These are phyloP conservation scores for Saccharomyces hybrid DNA, from an alignment of 1,139 yeast genomes.

Conservation along the genomic window DNA sequence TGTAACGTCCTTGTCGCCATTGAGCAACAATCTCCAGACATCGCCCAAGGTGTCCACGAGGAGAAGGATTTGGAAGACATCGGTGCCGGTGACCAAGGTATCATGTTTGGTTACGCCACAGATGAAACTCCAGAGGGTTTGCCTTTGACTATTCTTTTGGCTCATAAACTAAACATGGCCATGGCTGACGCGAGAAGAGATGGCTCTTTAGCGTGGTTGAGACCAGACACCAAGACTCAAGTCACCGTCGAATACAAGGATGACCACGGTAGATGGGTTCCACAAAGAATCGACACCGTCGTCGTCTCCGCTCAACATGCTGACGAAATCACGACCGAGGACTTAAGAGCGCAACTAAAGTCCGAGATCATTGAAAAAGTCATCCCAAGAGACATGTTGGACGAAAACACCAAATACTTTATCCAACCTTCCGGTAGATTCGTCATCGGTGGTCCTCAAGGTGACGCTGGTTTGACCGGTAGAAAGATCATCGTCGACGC, in stretches of 20 bases:
- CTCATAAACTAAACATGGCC: constrained; percentile 92
- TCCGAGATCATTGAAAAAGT: constrained; percentile 81
- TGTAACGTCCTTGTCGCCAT: constrained; percentile 97
- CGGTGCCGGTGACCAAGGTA: constrained; percentile 99
- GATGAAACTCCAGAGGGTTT: constrained; percentile 95
- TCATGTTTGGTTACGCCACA: constrained; percentile 98
- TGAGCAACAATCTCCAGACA: constrained; percentile 97
- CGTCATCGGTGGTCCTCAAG: constrained; percentile 99
- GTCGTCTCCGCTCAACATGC: constrained; percentile 97
- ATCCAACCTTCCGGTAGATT: constrained; percentile 98
- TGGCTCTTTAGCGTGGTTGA: constrained; percentile 87
- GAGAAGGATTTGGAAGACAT: constrained; percentile 92
- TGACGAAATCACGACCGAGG: constrained; percentile 86
- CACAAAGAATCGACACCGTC: constrained; percentile 90
- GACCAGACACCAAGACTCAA: constrained; percentile 99
- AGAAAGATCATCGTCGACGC: constrained; percentile 98
- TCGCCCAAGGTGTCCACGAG: constrained; percentile 96
- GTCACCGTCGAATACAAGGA: constrained; percentile 92
- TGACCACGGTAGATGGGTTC: constrained; percentile 89
- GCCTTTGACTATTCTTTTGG: constrained; percentile 84
- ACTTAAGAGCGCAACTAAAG: constrained; percentile 67
- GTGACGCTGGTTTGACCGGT: constrained; percentile 98
- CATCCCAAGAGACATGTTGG: constrained; percentile 80
- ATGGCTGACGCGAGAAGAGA: constrained; percentile 94
- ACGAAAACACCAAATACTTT: constrained; percentile 90